Evolutionary conservation across 2,329 filamentous ascomycete genomes (phyloP), one percentile per base, ranked within the genome.

Genomic region (Pseudogymnoascus sp.): DNA sequence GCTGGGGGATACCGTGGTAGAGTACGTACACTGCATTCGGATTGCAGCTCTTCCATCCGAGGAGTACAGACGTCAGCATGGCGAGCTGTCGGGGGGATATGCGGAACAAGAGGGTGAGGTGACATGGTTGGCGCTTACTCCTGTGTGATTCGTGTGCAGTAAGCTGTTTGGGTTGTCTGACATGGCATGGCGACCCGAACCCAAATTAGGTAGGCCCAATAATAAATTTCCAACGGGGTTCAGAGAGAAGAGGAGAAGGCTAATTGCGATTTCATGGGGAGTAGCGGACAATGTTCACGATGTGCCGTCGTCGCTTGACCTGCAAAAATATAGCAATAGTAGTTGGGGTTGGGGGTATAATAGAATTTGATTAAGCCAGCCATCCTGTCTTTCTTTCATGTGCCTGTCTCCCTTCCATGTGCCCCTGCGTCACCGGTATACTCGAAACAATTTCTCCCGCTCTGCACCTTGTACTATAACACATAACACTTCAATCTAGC

Each of bases 401-500:
- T 59, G 48, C 45, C 31, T 59, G 48, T 31, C 31, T 27, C 7
- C 48, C 48, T 33, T 33, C 29, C 48, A 29, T 52, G 45, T 52
- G 45, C 18, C 45, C 27, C 5, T 27, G n/a, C 29, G 2, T 35
- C 48, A 33, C 48, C 29, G 15, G 48, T 33, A 29, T 55, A 55
- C 48, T 55, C 48, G 48, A 55, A 55, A 55, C 48, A 55, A 55
- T 13, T 29, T 55, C n/a, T 55, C 48, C 40, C 40, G 21, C 48
- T 27, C 15, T 61, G 12, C 45, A 39, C 60, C 60, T 61, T 58
- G 40, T 58, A 59, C 35, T 60, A 63, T 60, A 37, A 60, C 42
- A 31, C 42, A 31, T 42, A 18, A 33, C 29, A 59, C 33, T 31
- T 37, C 36, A 59, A 58, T 48, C 60, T 66, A 70, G 55, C 65